Percentiles rank a stretch among this genome's conserved stretches.
These are phyloP conservation scores for Secale cereale DNA, from an alignment of 176 grass and related monocot species.

Conservation along the genomic window DNA sequence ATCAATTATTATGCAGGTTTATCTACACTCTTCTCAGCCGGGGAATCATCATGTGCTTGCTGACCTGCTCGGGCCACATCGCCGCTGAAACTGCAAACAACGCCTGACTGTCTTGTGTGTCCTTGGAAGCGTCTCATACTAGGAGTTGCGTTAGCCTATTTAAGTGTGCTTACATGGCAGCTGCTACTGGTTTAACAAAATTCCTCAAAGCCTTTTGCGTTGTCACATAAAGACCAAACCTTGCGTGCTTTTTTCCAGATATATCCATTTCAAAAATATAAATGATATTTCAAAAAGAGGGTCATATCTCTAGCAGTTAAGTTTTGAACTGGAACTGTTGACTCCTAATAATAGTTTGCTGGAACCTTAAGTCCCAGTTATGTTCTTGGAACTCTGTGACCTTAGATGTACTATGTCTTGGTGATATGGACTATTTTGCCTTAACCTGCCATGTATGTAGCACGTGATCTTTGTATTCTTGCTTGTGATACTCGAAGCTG, in stretches of 20 bases:
- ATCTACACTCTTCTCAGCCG: conserved; percentile 76
- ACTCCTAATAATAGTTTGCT: neutral
- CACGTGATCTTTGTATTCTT: conserved; percentile 62
- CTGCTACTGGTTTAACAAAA: neutral
- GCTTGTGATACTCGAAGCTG: conserved; percentile 72
- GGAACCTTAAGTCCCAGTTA: neutral
- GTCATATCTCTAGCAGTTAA: too few species aligned
- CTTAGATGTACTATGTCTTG: conserved; percentile 1
- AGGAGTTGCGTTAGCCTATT: neutral
- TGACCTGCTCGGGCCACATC: conserved; percentile 86
- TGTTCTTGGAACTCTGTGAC: conserved; percentile 19
- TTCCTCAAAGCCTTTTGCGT: neutral
- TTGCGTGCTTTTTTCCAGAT: neutral
- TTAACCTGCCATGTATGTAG: conserved; percentile 57
- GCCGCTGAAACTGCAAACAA: conserved; percentile 79
- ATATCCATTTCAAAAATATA: neutral
- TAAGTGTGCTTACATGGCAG: neutral
- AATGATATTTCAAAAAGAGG: neutral
- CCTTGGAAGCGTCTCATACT: conserved; percentile 50
- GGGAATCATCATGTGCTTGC: conserved; percentile 67
- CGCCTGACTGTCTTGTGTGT: conserved; percentile 94
- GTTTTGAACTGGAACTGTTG: neutral
- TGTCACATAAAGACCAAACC: neutral
- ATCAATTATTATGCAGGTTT: conserved; percentile 60
- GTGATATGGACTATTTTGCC: conserved; percentile 29